Evolutionary conservation across 768 basidiomycete species (phyloP).

Genomic region (Suillus sp.): DNA sequence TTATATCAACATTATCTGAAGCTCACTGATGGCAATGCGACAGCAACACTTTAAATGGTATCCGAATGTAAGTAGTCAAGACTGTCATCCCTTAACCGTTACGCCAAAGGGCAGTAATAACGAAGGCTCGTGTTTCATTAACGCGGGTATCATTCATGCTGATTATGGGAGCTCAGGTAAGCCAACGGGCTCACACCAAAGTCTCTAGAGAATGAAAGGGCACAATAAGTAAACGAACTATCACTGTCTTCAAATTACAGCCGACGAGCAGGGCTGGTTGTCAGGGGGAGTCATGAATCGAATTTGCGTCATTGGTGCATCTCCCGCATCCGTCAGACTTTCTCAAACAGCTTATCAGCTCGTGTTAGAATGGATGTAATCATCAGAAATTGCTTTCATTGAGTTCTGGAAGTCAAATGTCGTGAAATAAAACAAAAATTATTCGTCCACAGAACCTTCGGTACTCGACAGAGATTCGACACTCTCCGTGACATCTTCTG

Average conservation of each 20-base stretch:
- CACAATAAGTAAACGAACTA: background rate
- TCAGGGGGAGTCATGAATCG: too few relatives aligned
- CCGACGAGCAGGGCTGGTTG: background rate
- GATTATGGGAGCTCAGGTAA: too few relatives aligned
- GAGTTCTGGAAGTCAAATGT: background rate
- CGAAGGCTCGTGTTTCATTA: too few relatives aligned
- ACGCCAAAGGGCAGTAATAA: too few relatives aligned
- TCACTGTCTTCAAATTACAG: background rate
- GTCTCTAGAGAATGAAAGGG: background rate
- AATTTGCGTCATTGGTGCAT: background rate
- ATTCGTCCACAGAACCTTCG: conserved; percentile 2
- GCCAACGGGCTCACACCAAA: too few relatives aligned
- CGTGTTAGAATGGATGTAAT: background rate
- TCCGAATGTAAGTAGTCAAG: background rate
- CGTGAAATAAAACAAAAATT: background rate
- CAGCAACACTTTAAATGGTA: background rate
- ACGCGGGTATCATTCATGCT: too few relatives aligned
- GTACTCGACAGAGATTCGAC: background rate
- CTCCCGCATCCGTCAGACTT: background rate
- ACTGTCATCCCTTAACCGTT: too few relatives aligned
- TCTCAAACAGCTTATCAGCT: background rate
- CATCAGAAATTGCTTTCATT: background rate
- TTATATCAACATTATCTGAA: background rate
- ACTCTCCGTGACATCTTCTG: background rate
- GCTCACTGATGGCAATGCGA: background rate